phyloP scores from a whole-genome alignment of 352 stramenopile genomes.

The Achlya hypogyna region DNA sequence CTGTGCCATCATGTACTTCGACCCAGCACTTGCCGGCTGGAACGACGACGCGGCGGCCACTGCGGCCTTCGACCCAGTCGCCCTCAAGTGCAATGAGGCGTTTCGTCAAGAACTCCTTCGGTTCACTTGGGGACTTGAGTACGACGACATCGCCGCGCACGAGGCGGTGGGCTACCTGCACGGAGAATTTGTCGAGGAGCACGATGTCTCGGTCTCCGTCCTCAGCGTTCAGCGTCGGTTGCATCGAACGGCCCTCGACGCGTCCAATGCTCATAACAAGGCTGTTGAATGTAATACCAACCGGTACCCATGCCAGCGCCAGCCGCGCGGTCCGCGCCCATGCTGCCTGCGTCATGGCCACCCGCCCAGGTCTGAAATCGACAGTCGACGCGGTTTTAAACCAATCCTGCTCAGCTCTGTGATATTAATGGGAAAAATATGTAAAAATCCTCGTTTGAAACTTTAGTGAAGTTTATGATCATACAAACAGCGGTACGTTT shows the following conservation, averaged over 20 bases:
- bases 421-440: background rate
- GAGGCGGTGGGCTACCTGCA: slow-evolving; percentile 60
- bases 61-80: slow-evolving; percentile 53
- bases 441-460: no score
- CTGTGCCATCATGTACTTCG: slow-evolving; percentile 24
- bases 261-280: slow-evolving; percentile 57
- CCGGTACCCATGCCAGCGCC: slow-evolving; percentile 44
- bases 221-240: slow-evolving; percentile 53
- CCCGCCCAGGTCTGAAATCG: no score
- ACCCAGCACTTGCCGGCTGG: slow-evolving; percentile 79
- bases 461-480: no score
- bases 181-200: slow-evolving; percentile 78
- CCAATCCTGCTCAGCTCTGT: no score
- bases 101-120: slow-evolving; percentile 63
- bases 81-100: slow-evolving; percentile 65
- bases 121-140: slow-evolving; percentile 49
- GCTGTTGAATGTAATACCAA: slow-evolving; percentile 69
- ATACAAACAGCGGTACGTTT: no score
- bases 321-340: background rate
- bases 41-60: slow-evolving; percentile 32
- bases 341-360: background rate
- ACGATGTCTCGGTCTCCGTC: slow-evolving; percentile 54
- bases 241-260: slow-evolving; percentile 77
- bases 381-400: no score
- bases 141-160: slow-evolving; percentile 69